phyloP scores from a whole-genome alignment of 2,329 filamentous ascomycete species.

The Stagonosporopsis tanaceti region DNA sequence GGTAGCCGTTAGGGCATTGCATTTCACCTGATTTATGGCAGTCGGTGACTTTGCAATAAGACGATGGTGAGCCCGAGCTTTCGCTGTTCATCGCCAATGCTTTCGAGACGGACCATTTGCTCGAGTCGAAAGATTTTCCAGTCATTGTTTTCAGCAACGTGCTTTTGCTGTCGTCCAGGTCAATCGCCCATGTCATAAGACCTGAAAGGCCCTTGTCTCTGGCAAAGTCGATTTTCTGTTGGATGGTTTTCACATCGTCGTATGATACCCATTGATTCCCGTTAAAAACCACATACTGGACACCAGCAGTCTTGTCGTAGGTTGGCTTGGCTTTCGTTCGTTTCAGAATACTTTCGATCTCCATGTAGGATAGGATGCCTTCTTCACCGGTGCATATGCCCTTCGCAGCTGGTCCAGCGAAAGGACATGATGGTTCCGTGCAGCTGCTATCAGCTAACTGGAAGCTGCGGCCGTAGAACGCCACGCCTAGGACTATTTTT shows the following conservation, averaged over 20 bases:
- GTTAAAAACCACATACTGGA: slow-evolving; percentile 36
- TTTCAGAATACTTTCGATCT: slow-evolving; percentile 14
- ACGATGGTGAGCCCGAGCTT: no score
- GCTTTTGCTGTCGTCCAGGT: not conserved
- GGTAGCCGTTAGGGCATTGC: no score
- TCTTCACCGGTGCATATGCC: slow-evolving; percentile 2
- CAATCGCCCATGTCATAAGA: slow-evolving; percentile 9
- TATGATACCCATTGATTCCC: slow-evolving; percentile 38
- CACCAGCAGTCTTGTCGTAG: slow-evolving; percentile 15
- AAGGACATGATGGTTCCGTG: slow-evolving; percentile 11
- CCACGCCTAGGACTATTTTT: slow-evolving; percentile 54
- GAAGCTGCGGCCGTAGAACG: slow-evolving; percentile 54
- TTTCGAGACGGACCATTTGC: no score
- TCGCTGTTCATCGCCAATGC: no score
- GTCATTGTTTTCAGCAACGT: no score
- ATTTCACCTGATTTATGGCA: no score
- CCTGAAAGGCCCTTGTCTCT: not conserved
- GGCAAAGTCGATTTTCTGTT: slow-evolving; percentile 55
- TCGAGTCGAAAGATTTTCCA: no score
- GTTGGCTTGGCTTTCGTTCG: not conserved
- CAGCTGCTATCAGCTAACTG: slow-evolving; percentile 28
- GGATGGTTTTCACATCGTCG: slow-evolving; percentile 51
- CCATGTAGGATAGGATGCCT: slow-evolving; percentile 9
- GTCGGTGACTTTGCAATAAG: no score
- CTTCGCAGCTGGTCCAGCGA: slow-evolving; percentile 8